Evolutionary conservation across 257 asterid genomes (phyloP), one percentile per base, ranked within the genome.

Genomic region (Coffea canephora): DNA sequence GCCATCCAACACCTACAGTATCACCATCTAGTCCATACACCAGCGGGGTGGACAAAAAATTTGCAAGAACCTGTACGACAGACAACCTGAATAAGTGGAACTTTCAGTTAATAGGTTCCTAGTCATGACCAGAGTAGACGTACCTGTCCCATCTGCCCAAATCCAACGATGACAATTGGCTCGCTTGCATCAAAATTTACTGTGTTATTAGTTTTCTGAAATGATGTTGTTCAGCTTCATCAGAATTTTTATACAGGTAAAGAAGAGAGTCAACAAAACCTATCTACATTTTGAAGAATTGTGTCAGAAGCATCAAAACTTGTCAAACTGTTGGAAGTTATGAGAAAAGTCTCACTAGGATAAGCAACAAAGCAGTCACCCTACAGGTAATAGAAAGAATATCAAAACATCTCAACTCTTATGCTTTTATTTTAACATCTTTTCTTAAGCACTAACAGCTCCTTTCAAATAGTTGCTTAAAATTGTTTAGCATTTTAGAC

Each of bases 131-230:
- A n/a, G 49, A 76, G 74, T 34, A 80, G 81, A 68, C 65, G 14
- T 88, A 93, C 99, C 98, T 93, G 98, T 84, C 97, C 97, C 93
- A 93, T 93, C 80, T 92, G 94, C 69, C 99, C 97, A 77, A 95
- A 95, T 81, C 99, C 99, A 88, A 95, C 92, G 74, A 95, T 92
- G 77, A 95, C 97, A 78, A 95, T 92, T 55, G 99, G 99, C 71
- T 93, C 99, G 7, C 91, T 89, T 81, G 90, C 96, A 75, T 88
- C 92, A 68, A 90, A 91, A 88, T 93, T 92, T 61, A 84, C 87
- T 43, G 84, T 77, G 21, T 90, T 91, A 75, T 88, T 91, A 80
- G 83, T 65, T 87, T 89, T 86, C 99, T 95, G 97, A 49, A 18
- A 83, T 78, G 54, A 78, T 52, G 43, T 75, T 54, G 64, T 77